These are phyloP conservation scores for Taphrina confusa DNA, from an alignment of 1,139 yeast species.

Conservation along the genomic window DNA sequence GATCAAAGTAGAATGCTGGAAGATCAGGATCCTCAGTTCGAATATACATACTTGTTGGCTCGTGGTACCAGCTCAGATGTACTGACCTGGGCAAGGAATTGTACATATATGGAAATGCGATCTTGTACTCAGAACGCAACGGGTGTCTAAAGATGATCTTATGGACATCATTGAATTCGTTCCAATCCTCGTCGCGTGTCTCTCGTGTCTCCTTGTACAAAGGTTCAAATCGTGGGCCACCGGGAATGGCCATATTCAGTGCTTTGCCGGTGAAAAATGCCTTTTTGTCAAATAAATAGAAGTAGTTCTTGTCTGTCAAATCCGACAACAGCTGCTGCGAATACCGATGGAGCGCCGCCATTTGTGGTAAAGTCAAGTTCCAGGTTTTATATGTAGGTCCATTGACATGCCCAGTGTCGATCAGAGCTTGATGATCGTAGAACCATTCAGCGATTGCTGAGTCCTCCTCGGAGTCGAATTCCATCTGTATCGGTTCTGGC, in stretches of 20 bases:
- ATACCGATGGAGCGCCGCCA: conserved; percentile 67
- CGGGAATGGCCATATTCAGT: conserved; percentile 80
- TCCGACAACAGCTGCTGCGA: conserved; percentile 71
- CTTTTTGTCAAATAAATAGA: conserved; percentile 70
- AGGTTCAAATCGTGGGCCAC: conserved; percentile 96
- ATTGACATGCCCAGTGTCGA: conserved; percentile 59
- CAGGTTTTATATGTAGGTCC: conserved; percentile 79
- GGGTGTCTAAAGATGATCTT: conserved; percentile 78
- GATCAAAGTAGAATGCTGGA: conserved; percentile 60
- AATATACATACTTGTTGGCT: conserved; percentile 57
- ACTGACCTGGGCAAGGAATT: conserved; percentile 76
- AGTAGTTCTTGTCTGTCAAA: conserved; percentile 58
- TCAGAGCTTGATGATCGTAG: conserved; percentile 73
- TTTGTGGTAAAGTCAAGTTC: conserved; percentile 61
- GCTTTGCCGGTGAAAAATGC: conserved; percentile 90
- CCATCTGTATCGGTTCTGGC: conserved; percentile 65
- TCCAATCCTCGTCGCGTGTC: conserved; percentile 66
- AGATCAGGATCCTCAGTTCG: conserved; percentile 55
- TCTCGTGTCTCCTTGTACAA: conserved; percentile 68
- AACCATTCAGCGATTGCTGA: conserved; percentile 69
- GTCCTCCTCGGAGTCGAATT: conserved; percentile 64
- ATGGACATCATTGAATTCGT: conserved; percentile 87
- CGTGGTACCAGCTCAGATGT: conserved; percentile 60
- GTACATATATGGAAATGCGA: conserved; percentile 82
- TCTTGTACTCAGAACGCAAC: conserved; percentile 75